These are phyloP conservation scores for Russula griseocarnosa DNA, from an alignment of 768 basidiomycete genomes.

Conservation along the genomic window DNA sequence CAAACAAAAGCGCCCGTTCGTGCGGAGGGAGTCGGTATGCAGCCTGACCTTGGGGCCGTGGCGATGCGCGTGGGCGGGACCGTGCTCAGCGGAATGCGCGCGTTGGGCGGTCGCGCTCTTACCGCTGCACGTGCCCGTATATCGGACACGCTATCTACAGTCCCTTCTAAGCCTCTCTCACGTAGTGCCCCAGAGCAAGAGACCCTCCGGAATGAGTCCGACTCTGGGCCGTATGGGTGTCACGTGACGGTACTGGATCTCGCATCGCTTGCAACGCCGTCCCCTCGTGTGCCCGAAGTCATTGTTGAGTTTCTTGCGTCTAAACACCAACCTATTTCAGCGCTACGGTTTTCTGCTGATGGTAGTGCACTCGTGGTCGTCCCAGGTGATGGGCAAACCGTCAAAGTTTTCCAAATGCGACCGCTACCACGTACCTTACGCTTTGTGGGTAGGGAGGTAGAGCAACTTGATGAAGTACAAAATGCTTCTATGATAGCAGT, in stretches of 20 bases:
- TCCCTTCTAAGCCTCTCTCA: conserved; percentile 32
- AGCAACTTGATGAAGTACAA: conserved; percentile 5
- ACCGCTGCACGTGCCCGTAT: conserved; percentile 39
- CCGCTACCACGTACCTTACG: conserved; percentile 32
- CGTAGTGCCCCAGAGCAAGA: conserved; percentile 37
- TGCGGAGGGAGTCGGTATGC: conserved; percentile 31
- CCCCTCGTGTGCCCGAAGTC: conserved; percentile 32
- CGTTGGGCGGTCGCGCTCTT: conserved; percentile 57
- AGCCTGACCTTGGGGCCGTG: conserved; percentile 50
- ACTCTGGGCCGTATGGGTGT: conserved; percentile 28
- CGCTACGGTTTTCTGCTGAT: conserved; percentile 49
- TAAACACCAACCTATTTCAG: conserved; percentile 45
- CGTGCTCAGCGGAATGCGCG: conserved; percentile 60
- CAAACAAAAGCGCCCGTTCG: conserved; percentile 25
- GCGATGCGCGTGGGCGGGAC: conserved; percentile 58
- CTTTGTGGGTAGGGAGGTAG: background rate
- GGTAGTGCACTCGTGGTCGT: conserved; percentile 51
- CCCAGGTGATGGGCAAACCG: conserved; percentile 52
- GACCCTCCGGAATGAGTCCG: background rate
- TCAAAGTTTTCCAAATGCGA: conserved; percentile 47
- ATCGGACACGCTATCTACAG: conserved; percentile 3
- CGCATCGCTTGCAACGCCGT: conserved; percentile 32
- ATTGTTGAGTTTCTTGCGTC: conserved; percentile 50
- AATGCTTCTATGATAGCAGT: conserved; percentile 1
- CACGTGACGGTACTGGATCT: conserved; percentile 59